phyloP scores from a whole-genome alignment of 2,329 filamentous ascomycete genomes.

The Cercospora zeae-maydis region DNA sequence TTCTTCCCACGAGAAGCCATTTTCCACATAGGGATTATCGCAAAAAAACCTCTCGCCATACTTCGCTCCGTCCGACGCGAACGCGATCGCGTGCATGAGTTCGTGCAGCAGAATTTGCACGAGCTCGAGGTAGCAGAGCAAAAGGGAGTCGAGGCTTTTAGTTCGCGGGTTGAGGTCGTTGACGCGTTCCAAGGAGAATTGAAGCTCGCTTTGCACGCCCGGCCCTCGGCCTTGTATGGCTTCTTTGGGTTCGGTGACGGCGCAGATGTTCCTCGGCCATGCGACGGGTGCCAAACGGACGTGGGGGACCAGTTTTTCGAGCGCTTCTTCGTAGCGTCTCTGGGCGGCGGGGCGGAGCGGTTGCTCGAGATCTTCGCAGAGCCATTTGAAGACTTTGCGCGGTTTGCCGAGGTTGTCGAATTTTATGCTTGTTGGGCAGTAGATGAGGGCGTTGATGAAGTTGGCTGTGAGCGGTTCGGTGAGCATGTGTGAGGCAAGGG shows the following conservation, averaged over 20 bases:
- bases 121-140: not conserved
- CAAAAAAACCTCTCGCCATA: conserved; percentile 1
- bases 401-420: not conserved
- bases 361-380: not conserved
- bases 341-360: not conserved
- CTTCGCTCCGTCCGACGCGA: not conserved
- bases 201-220: not conserved
- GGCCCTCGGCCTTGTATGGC: not conserved
- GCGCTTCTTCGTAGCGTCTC: not conserved
- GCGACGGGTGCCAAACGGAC: not conserved
- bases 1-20: conserved; percentile 4
- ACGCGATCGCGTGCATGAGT: conserved; percentile 4
- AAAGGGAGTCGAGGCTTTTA: not conserved
- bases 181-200: not conserved
- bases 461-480: not conserved
- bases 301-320: not conserved
- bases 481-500: not conserved
- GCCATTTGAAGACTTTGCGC: not conserved
- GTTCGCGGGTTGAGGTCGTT: not conserved
- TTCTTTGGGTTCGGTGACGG: not conserved
- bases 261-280: not conserved
- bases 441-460: conserved; percentile 5
- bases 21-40: not conserved
- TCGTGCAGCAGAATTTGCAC: conserved; percentile 2
- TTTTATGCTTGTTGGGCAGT: conserved; percentile 1